These are phyloP conservation scores for Irpex sp. DNA, from an alignment of 1,284 basidiomycete species.

Conservation along the genomic window DNA sequence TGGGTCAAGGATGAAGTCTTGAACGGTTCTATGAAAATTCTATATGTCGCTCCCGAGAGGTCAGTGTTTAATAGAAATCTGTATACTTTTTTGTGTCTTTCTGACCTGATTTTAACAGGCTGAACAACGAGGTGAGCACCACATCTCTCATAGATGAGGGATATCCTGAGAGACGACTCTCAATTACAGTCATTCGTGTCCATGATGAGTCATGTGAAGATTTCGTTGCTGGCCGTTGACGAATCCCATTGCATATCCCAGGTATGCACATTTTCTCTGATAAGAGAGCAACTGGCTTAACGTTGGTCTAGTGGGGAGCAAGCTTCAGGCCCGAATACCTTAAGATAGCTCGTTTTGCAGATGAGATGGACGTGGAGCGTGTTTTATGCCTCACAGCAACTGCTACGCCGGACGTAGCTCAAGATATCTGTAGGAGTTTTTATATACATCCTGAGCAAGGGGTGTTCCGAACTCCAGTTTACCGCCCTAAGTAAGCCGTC, in stretches of 20 bases:
- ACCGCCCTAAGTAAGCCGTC: constrained; percentile 35
- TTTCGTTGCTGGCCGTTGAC: constrained; percentile 86
- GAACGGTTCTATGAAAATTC: constrained; percentile 48
- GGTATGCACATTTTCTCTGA: constrained; percentile 1
- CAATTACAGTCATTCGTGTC: constrained; percentile 60
- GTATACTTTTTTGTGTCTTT: constrained; percentile 32
- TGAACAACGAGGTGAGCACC: constrained; percentile 44
- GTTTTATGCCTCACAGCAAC: constrained; percentile 77
- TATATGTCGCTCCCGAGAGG: constrained; percentile 96
- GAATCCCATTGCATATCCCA: constrained; percentile 92
- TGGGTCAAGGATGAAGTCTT: constrained; percentile 38
- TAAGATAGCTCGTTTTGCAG: constrained; percentile 56
- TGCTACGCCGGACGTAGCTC: constrained; percentile 58
- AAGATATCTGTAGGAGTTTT: constrained; percentile 62
- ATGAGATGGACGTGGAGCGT: constrained; percentile 58
- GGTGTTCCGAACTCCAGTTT: constrained; percentile 39
- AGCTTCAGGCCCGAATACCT: constrained; percentile 54
- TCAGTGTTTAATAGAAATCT: constrained; percentile 13
- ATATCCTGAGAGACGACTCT: not conserved
- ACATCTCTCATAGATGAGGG: not conserved
- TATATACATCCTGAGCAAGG: constrained; percentile 38
- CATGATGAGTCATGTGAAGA: constrained; percentile 52
- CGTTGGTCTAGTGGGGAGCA: constrained; percentile 40
- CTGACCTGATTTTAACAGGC: constrained; percentile 55
- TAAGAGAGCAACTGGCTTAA: not conserved